phyloP scores from a whole-genome alignment of 345 rosid genomes.

The Leavenworthia alabamica region DNA sequence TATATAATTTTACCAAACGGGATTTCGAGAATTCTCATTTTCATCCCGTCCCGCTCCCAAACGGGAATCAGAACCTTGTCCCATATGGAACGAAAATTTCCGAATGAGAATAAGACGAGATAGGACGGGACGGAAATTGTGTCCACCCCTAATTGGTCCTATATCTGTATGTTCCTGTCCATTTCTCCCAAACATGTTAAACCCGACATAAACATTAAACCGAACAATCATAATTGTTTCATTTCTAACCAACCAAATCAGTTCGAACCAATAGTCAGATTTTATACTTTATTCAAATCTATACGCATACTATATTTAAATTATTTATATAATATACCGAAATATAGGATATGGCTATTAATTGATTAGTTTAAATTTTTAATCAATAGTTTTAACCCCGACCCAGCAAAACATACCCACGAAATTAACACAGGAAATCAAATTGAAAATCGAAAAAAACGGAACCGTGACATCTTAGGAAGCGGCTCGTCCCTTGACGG shows the following conservation, averaged over 20 bases:
- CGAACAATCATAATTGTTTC: background rate
- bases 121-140: too few species aligned
- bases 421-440: background rate
- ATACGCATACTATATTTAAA: background rate
- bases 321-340: too few species aligned
- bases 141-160: too few species aligned
- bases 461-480: slow-evolving; percentile 27
- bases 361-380: background rate
- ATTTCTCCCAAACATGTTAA: background rate
- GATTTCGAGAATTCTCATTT: too few species aligned
- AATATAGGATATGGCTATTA: too few species aligned
- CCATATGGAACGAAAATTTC: too few species aligned
- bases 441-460: background rate
- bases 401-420: background rate
- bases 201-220: background rate
- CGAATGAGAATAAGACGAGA: too few species aligned
- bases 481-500: slow-evolving; percentile 47
- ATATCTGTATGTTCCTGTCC: slow-evolving; percentile 70
- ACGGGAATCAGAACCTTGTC: too few species aligned
- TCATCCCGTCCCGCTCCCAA: too few species aligned
- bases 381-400: background rate
- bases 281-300: background rate
- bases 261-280: background rate
- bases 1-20: too few species aligned
- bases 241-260: background rate